Percentiles rank a stretch among this genome's conserved stretches.
These are phyloP conservation scores for Penicillium sp. DNA, from an alignment of 2,329 filamentous ascomycete species.

Conservation along the genomic window DNA sequence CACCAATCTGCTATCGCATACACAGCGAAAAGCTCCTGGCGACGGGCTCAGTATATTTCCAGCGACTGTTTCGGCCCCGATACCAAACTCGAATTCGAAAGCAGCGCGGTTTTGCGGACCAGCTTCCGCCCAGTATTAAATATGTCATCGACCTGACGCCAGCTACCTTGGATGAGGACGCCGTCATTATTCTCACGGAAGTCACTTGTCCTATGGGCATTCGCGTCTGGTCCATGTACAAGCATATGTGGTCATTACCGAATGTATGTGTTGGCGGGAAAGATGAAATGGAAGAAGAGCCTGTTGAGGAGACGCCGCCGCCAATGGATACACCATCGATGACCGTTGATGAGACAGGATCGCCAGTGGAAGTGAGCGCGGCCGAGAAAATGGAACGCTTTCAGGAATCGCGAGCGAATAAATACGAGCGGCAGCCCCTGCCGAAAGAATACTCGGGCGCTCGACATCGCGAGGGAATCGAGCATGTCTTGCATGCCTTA, in stretches of 20 bases:
- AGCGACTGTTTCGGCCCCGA: conserved; percentile 26
- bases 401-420: neutral
- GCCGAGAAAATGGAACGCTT: neutral
- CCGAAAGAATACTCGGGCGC: conserved; percentile 56
- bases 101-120: conserved; percentile 25
- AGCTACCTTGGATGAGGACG: conserved; percentile 56
- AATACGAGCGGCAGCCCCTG: conserved; percentile 2
- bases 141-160: conserved; percentile 62
- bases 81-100: conserved; percentile 26
- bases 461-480: conserved; percentile 58
- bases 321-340: no score
- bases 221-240: conserved; percentile 49
- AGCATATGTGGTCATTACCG: conserved; percentile 37
- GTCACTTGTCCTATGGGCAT: conserved; percentile 54
- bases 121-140: conserved; percentile 42
- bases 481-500: conserved; percentile 56
- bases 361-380: no score
- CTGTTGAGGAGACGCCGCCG: no score
- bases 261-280: conserved; percentile 43
- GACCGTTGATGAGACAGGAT: no score
- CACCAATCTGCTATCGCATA: conserved; percentile 30
- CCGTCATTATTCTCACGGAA: conserved; percentile 54
- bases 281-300: conserved; percentile 32
- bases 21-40: conserved; percentile 30
- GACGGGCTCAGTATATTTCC: conserved; percentile 29